Conservation (phyloP, 805 yeast genomes). For the Starmerella khaoyaiensis region DNA sequence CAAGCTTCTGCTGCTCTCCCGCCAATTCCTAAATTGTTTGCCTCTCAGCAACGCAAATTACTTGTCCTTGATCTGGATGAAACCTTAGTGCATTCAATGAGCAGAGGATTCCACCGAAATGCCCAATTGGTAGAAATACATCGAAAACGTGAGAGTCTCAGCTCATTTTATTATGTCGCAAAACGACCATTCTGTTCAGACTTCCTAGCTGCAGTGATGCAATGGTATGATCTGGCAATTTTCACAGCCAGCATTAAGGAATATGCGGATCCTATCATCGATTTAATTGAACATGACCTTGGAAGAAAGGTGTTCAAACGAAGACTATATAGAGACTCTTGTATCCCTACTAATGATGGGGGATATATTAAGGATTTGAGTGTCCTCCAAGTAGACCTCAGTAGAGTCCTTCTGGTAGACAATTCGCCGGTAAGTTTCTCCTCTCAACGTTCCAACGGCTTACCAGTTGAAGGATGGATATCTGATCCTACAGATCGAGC, state of each 20-base stretch:
- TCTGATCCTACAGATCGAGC: slow-evolving; percentile 88
- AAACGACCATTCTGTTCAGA: slow-evolving; percentile 86
- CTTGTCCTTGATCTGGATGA: slow-evolving; percentile 86
- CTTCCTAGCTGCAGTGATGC: slow-evolving; percentile 61
- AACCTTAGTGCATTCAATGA: slow-evolving; percentile 81
- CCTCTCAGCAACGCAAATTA: slow-evolving; percentile 36
- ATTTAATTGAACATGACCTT: slow-evolving; percentile 64
- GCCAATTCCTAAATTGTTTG: slow-evolving; percentile 13
- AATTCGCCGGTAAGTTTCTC: slow-evolving; percentile 88
- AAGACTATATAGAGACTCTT: slow-evolving; percentile 66
- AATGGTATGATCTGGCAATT: slow-evolving; percentile 80
- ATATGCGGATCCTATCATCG: slow-evolving; percentile 94
- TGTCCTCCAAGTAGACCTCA: slow-evolving; percentile 42
- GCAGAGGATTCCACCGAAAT: slow-evolving; percentile 40
- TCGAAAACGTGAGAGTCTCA: slow-evolving; percentile 26
- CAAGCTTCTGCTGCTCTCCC: slow-evolving; percentile 7
- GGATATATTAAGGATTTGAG: slow-evolving; percentile 61
- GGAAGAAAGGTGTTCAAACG: slow-evolving; percentile 34
- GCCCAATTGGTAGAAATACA: slow-evolving; percentile 74
- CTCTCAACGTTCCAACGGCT: slow-evolving; percentile 73
- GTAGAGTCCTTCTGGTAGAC: slow-evolving; percentile 66
- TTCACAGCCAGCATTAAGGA: slow-evolving; percentile 92
- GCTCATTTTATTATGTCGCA: slow-evolving; percentile 69
- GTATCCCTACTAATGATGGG: slow-evolving; percentile 50
- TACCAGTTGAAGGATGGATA: slow-evolving; percentile 94